Percentiles rank a stretch among this genome's conserved stretches.
Conservation (phyloP, 371 early-diverging fungal species). For the Polyrhizophydium stewartii region DNA sequence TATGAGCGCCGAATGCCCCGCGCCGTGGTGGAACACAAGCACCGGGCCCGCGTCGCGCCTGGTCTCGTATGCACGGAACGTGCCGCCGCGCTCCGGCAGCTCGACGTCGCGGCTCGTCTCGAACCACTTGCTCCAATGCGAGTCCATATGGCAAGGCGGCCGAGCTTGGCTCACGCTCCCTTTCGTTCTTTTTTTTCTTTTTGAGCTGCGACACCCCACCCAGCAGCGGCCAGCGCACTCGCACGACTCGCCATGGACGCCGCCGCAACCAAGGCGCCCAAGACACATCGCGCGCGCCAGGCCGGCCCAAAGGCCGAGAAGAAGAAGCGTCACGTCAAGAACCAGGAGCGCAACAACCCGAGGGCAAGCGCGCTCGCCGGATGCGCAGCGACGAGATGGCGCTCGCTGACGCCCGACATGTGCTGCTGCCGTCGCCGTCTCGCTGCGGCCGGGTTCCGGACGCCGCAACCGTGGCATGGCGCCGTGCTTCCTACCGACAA, state of each 20-base stretch:
- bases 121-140: too few species aligned
- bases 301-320: conserved; percentile 84
- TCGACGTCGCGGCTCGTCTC: background rate
- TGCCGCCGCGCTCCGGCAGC: background rate
- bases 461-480: too few species aligned
- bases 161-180: too few species aligned
- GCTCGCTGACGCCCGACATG: too few species aligned
- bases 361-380: conserved; percentile 46
- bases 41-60: conserved; percentile 42
- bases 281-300: conserved; percentile 78
- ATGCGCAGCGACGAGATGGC: too few species aligned
- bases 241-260: too few species aligned
- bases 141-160: too few species aligned
- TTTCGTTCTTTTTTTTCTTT: too few species aligned
- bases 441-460: background rate
- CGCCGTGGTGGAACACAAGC: conserved; percentile 89
- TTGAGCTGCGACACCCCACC: too few species aligned
- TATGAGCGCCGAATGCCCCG: conserved; percentile 74
- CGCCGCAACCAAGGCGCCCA: conserved; percentile 17
- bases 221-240: too few species aligned
- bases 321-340: conserved; percentile 66
- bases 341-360: conserved; percentile 83
- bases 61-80: conserved; percentile 44
- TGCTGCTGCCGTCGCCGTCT: background rate
- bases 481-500: too few species aligned